Evolutionary conservation across 805 yeast species (phyloP), one percentile per base, ranked within the genome.

Genomic region (Cyberlindnera mississippiensis): DNA sequence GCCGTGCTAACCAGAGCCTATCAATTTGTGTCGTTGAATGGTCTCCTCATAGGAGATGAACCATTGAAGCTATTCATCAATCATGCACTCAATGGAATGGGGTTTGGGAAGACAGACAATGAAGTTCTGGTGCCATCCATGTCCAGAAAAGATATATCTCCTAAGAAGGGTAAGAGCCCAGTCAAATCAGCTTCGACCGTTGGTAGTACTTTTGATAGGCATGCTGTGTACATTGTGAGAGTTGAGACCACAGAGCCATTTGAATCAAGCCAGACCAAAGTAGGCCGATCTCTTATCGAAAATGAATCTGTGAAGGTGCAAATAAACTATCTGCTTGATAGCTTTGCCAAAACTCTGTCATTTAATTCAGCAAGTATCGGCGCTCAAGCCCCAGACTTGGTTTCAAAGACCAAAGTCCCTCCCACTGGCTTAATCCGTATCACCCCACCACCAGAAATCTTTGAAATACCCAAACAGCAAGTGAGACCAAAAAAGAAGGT

Each of bases 1-100:
- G 64, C 74, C 1, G 45, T 59, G 1, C 64, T 63, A 40, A 53
- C 69, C 0, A 67, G 60, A 33, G 45, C 51, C 1, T 62, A 66
- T 42, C 85, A 78, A 49, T 69, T 64, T 38, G 49, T 77, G 2
- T 72, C 65, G 39, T 48, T 75, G 17, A 76, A 80, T 53, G 66
- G 66, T 3, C 59, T 72, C 18, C 7, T 33, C 40, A 42, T 50
- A 12, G 37, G 32, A 19, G 40, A 42, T 33, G 37, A 28, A 3
- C 42, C 40, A 4, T 16, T 66, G 9, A 20, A 33, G 2, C 50
- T 45, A 15, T 36, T 19, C 0, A 46, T 68, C 11, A 62, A 62
- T 37, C 50, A 46, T 27, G 17, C 47, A 6, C 66, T 68, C 41
- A 28, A 33, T 10, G 36, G 49, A 39, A 27, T 60, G 31, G 55